Conservation (phyloP, 83 land plant genomes). For the Picea engelmannii region DNA sequence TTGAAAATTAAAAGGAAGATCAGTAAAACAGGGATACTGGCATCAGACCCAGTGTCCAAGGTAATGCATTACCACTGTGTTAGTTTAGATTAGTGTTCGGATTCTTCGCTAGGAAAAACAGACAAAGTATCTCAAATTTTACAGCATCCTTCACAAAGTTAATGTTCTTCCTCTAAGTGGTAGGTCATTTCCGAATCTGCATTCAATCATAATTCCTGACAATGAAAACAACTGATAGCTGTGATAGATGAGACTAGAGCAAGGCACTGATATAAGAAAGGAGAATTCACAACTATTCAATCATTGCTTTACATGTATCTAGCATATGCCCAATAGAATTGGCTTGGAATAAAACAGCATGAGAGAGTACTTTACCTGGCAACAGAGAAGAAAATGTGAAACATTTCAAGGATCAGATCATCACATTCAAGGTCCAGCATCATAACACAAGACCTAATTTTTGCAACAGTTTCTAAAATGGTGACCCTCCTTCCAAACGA, state of each 20-base stretch:
- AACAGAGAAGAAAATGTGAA: constrained; percentile 45
- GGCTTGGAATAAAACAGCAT: not conserved
- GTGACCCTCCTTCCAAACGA: constrained; percentile 62
- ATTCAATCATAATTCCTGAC: not conserved
- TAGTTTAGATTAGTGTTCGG: not conserved
- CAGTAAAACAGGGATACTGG: not conserved
- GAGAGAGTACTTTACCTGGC: constrained; percentile 44
- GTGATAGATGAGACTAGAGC: not conserved
- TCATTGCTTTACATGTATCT: not conserved
- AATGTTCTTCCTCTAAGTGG: not conserved
- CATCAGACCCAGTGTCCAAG: not conserved
- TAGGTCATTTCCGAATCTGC: not conserved
- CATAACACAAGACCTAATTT: constrained; percentile 69
- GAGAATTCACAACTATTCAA: not conserved
- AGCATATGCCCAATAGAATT: not conserved
- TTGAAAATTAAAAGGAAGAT: too few species aligned
- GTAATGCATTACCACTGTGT: not conserved
- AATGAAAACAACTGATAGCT: not conserved
- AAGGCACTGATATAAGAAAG: not conserved
- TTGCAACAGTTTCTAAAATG: constrained; percentile 75
- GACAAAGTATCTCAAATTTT: not conserved
- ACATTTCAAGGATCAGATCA: constrained; percentile 73
- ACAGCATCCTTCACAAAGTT: not conserved
- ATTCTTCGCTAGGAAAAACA: not conserved
- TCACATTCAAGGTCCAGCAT: constrained; percentile 83